Conservation (phyloP, 345 rosid genomes). For the Turnera subulata region DNA sequence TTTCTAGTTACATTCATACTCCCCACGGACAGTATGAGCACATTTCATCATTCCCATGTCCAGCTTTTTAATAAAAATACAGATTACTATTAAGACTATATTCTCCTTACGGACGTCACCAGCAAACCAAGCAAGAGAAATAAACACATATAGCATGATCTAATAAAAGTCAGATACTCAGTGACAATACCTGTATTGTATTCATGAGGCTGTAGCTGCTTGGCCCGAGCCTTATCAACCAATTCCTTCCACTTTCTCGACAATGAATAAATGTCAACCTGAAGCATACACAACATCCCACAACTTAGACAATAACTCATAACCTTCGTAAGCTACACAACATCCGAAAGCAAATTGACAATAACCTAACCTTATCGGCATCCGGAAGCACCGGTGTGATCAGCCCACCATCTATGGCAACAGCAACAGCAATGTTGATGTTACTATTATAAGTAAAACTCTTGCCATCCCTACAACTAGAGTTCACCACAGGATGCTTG, state of each 20-base stretch:
- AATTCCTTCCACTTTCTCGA: slow-evolving; percentile 98
- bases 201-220: slow-evolving; percentile 93
- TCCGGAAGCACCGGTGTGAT: slow-evolving; percentile 96
- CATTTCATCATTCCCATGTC: too few species aligned
- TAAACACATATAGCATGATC: neutral
- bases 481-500: slow-evolving; percentile 76
- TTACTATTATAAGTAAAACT: slow-evolving; percentile 81
- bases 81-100: too few species aligned
- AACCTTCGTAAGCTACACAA: neutral
- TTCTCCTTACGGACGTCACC: too few species aligned
- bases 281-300: slow-evolving; percentile 14
- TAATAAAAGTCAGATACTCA: neutral
- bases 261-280: slow-evolving; percentile 89
- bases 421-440: slow-evolving; percentile 94
- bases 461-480: slow-evolving; percentile 86
- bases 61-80: too few species aligned
- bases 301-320: neutral
- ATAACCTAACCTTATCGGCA: slow-evolving; percentile 95
- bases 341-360: slow-evolving; percentile 6
- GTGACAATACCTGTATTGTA: slow-evolving; percentile 62
- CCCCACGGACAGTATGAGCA: too few species aligned
- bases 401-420: slow-evolving; percentile 88
- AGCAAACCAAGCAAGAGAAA: neutral
- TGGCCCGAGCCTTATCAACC: slow-evolving; percentile 90
- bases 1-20: too few species aligned